Evolutionary conservation across 495 filamentous ascomycete species (phyloP), one percentile per base, ranked within the genome.

Genomic region (Rostrohypoxylon terebratum): DNA sequence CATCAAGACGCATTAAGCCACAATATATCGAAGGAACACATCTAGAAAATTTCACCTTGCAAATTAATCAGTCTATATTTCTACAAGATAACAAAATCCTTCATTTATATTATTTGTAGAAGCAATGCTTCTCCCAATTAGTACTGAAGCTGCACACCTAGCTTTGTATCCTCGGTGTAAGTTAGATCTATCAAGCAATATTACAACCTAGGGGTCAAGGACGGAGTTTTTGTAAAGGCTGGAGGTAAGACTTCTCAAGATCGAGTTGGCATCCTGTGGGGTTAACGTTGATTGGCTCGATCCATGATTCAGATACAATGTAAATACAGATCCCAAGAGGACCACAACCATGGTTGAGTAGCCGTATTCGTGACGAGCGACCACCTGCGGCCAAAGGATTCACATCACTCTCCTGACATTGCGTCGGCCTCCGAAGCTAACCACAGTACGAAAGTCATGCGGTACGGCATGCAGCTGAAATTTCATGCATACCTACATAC

Each of bases 351-450:
- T 47, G 45, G 36, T 59, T 36, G 20, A 18, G 25, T 53, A 34
- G 48, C 60, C 45, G 53, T 59, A 59, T 73, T 42, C 33, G 58
- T 48, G 34, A 53, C 53, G 33, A 28, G 36, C 38, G 47, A 53
- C 53, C 44, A 31, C 9, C 64, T 68, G 70, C 64, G 28, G 55
- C 65, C 64, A 53, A 38, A 57, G 10, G 10, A 36, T 31, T 51
- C 1, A 59, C 45, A 65, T 68, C 47, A 73, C 53, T 34, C 28
- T 64, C 70, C 6, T 66, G 50, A 63, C 63, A 67, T 67, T 58
- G 63, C 48, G 25, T 31, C 31, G n/a, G 40, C 38, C 31, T 31
- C 48, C 55, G 66, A 23, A 47, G 23, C 53, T 55, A 57, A 31
- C 54, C 60, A 58, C 9, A 25, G 50, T 44, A 28, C 57, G n/a